phyloP scores from a whole-genome alignment of 345 rosid species.

The Boechera divaricarpa region DNA sequence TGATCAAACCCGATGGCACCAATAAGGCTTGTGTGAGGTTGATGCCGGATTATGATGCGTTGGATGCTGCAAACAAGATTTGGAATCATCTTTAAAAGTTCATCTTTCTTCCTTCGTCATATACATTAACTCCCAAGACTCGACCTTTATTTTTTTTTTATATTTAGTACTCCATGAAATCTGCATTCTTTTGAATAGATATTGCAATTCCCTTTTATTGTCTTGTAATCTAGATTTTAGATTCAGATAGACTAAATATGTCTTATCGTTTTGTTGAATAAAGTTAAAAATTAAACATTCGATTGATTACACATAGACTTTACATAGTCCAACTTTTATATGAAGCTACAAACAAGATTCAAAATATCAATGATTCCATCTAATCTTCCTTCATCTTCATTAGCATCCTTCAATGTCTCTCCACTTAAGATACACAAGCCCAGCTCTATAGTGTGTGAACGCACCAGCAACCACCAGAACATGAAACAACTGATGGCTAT shows the following conservation, averaged over 20 bases:
- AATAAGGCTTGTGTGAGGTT: no score
- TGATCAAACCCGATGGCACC: no score
- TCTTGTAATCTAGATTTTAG: no score
- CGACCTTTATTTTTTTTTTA: neutral
- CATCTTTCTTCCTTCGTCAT: neutral
- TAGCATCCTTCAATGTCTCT: constrained; percentile 70
- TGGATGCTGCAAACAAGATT: neutral
- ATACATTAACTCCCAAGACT: neutral
- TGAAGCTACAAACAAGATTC: constrained; percentile 26
- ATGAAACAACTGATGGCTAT: constrained; percentile 94
- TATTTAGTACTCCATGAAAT: no score
- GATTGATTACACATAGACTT: constrained; percentile 34
- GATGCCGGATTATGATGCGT: no score
- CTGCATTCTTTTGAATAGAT: no score
- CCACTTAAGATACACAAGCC: constrained; percentile 85
- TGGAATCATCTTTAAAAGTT: neutral
- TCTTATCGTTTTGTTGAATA: neutral
- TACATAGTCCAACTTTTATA: constrained; percentile 27
- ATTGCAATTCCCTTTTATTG: no score
- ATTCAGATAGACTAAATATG: no score
- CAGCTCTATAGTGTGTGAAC: constrained; percentile 82
- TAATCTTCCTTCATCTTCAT: neutral
- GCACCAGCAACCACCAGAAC: constrained; percentile 88
- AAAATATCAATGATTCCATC: neutral
- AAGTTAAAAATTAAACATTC: neutral